Conservation (phyloP, 768 basidiomycete species). For the Nidula microcarpa region DNA sequence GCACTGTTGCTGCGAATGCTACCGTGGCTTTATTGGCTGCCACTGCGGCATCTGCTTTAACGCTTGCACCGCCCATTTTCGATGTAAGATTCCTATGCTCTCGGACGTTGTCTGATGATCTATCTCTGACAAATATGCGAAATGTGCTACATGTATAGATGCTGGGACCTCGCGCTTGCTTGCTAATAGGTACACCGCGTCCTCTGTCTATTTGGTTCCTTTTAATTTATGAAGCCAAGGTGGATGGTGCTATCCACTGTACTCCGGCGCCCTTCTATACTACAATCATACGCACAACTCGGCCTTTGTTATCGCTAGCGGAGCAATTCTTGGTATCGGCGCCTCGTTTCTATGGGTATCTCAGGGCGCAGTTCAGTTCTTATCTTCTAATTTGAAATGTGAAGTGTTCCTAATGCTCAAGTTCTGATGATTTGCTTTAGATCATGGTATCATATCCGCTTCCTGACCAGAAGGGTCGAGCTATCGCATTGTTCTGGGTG, state of each 20-base stretch:
- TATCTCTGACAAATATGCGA: not conserved
- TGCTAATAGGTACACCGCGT: constrained; percentile 15
- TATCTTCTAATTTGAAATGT: not conserved
- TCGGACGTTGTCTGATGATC: no score
- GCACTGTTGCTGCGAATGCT: constrained; percentile 24
- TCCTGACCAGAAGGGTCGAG: constrained; percentile 20
- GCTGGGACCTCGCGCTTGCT: constrained; percentile 20
- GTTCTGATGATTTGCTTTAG: constrained; percentile 4
- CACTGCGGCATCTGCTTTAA: constrained; percentile 22
- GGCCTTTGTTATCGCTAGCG: constrained; percentile 21
- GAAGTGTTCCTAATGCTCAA: not conserved
- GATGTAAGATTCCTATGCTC: constrained; percentile 12
- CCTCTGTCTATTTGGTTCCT: not conserved
- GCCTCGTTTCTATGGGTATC: constrained; percentile 24
- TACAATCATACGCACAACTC: constrained; percentile 23
- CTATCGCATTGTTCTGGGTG: constrained; percentile 23
- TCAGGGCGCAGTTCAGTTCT: constrained; percentile 18
- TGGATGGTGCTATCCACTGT: constrained; percentile 22
- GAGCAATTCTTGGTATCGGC: constrained; percentile 22
- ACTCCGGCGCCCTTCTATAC: constrained; percentile 21
- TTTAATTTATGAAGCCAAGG: constrained; percentile 6
- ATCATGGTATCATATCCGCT: constrained; percentile 26
- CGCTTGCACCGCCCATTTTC: constrained; percentile 21
- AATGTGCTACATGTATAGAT: constrained; percentile 9
- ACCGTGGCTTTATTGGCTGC: constrained; percentile 21